Percentiles rank a stretch among this genome's conserved stretches.
Evolutionary conservation across 768 basidiomycete genomes (phyloP).

Genomic region (Tricholoma furcatifolium): DNA sequence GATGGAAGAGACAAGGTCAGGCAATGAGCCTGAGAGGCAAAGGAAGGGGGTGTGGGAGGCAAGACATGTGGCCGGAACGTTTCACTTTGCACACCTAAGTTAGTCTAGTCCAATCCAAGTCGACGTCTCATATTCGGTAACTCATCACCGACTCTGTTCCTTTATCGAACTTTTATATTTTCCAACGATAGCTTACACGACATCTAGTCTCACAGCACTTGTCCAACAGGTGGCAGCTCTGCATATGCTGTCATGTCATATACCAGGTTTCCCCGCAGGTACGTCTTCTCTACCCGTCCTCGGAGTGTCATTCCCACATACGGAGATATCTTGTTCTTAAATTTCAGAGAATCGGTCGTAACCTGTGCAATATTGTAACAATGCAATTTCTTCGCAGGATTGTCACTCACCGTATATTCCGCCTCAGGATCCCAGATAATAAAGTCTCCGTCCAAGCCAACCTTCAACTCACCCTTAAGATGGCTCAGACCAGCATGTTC

Average conservation of each 20-base stretch:
- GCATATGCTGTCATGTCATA: conserved; percentile 47
- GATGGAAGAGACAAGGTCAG: neutral
- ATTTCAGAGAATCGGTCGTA: conserved; percentile 67
- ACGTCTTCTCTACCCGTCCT: conserved; percentile 77
- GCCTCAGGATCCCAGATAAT: conserved; percentile 76
- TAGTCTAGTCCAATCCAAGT: neutral
- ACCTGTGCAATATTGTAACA: conserved; percentile 47
- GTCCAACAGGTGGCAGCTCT: conserved; percentile 34
- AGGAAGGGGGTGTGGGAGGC: neutral
- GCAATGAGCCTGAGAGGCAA: neutral
- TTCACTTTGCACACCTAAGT: conserved; percentile 7
- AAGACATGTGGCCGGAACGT: conserved; percentile 15
- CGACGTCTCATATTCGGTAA: conserved; percentile 1
- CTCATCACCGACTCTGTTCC: neutral
- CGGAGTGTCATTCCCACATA: conserved; percentile 73
- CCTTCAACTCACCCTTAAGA: conserved; percentile 68
- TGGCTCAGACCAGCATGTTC: conserved; percentile 71
- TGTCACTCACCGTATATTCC: conserved; percentile 37
- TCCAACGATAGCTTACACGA: too few species aligned
- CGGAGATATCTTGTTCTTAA: conserved; percentile 94
- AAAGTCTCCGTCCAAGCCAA: conserved; percentile 85
- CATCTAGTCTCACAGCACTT: conserved; percentile 28
- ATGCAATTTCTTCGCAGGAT: neutral
- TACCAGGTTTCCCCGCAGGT: conserved; percentile 70
- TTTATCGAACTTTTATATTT: too few species aligned